Evolutionary conservation across 192 early-diverging fungal genomes (phyloP), one percentile per base, ranked within the genome.

Genomic region (Cladochytrium replicatum): DNA sequence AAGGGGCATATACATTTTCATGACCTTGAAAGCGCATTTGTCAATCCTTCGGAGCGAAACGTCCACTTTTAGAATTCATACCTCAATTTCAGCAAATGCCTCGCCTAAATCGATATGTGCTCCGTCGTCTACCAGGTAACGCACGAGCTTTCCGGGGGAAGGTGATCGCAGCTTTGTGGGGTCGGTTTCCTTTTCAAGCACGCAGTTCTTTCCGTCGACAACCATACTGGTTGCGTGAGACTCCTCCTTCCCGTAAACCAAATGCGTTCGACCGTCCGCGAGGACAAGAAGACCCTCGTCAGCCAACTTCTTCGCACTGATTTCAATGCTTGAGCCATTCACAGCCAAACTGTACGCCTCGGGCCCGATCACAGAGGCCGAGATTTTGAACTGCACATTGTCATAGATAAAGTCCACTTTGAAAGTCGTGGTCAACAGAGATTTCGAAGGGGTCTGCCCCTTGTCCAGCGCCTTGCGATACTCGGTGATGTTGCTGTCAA

Each of bases 1-100:
- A 57, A 99, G 70, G 44, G 93, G 91, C 95, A 99, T 99, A 71
- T 95, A 93, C 95, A 99, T 99, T 75, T 99, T 99, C 95, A 99
- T 99, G 39, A 94, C 91, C 68, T 71, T 50, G 27, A 31, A 4
- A 30, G 34, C 9, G 34, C n/a, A 41, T 48, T 8, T 3, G 29
- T 23, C 6, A 2, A 43, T 21, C 23, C 9, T 44, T 11, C 15
- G 43, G 9, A 9, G 11, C 32, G 21, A 22, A 24, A 44, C 29
- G 38, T 32, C 22, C 24, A 45, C 50, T 46, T 4, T 9, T 17
- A 55, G 46, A 2, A 40, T 39, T 13, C 32, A 46, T 50, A 84
- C 81, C 76, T 99, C 95, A 62, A 99, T 97, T 60, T 99, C 95
- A 32, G 95, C 95, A 68, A 87, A 96, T 2, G 89, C 87, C 52